Evolutionary conservation across 2,329 filamentous ascomycete genomes (phyloP), one percentile per base, ranked within the genome.

Genomic region (Colletotrichum cuscutae): DNA sequence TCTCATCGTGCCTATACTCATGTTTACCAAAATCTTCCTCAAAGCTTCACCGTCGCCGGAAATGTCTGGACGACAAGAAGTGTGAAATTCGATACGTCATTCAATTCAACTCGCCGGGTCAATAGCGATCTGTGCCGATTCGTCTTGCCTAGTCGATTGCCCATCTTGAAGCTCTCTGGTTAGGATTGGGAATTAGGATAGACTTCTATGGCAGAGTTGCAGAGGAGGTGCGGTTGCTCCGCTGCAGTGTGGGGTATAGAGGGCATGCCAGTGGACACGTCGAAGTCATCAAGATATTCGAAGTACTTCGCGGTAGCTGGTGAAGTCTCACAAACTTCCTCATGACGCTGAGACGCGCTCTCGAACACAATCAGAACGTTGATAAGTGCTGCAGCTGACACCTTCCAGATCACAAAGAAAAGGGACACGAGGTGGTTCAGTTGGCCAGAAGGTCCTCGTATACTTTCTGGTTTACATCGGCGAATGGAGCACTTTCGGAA

Each of bases 61-160:
- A 89, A 79, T 86, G 92, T 91, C 77, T 87, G 90, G 81, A 94
- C 78, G 90, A 89, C 91, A 94, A 93, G 81, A 73, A 94, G 85
- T 7, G 90, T 93, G 76, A 93, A 84, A 79, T 92, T 88, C 75
- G 85, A 84, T 52, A 89, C 84, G 6, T 84, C 86, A 53, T 84
- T 83, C 3, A 83, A 76, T 69, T 85, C 84, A 12, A 82, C 84
- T 42, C 81, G 81, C 65, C 82, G 81, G 75, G 94, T 89, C 75
- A 93, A 86, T 5, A 89, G 86, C 68, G 93, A 86, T 46, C 90
- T 91, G 77, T 91, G 93, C 2, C 92, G 84, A 76, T 94, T 95
- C 1, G 92, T 94, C 26, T 88, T 88, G 57, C 90, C 89, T 4
- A 89, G 89, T 70, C 90, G 89, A 66, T 94, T 89, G 30, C 86